phyloP scores from a whole-genome alignment of 2,329 filamentous ascomycete genomes.

The Davidsoniella eucalypti region DNA sequence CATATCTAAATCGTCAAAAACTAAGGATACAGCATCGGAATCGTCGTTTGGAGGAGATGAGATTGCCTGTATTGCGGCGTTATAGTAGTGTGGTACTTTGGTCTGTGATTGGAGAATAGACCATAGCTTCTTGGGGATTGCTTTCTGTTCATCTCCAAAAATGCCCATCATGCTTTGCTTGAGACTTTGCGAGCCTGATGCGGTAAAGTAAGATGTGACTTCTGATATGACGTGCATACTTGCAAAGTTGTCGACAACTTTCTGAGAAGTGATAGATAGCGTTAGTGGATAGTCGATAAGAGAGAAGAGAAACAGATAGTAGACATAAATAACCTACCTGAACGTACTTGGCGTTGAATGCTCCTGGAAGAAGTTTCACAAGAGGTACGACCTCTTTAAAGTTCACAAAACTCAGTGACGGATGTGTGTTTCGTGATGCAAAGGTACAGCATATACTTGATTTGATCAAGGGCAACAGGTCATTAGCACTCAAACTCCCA shows the following conservation, averaged over 20 bases:
- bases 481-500: not conserved
- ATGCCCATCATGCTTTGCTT: conserved; percentile 5
- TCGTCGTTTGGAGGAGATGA: not conserved
- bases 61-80: not conserved
- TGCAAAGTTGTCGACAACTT: conserved; percentile 1
- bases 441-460: conserved; percentile 3
- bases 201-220: conserved; percentile 11
- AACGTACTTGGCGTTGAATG: conserved; percentile 10
- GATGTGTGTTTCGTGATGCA: not conserved
- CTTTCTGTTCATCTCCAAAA: not conserved
- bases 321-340: conserved; percentile 1
- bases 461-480: conserved; percentile 3
- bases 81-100: not conserved
- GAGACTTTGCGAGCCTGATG: conserved; percentile 10
- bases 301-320: not conserved
- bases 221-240: conserved; percentile 11
- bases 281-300: not conserved
- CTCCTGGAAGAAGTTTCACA: conserved; percentile 9
- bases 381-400: conserved; percentile 4
- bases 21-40: not conserved
- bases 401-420: conserved; percentile 14
- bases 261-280: not conserved
- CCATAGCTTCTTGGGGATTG: conserved; percentile 9
- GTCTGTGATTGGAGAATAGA: conserved; percentile 11
- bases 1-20: conserved; percentile 5